Conservation (phyloP, 345 rosid genomes). For the Eucalyptus pauciflora region DNA sequence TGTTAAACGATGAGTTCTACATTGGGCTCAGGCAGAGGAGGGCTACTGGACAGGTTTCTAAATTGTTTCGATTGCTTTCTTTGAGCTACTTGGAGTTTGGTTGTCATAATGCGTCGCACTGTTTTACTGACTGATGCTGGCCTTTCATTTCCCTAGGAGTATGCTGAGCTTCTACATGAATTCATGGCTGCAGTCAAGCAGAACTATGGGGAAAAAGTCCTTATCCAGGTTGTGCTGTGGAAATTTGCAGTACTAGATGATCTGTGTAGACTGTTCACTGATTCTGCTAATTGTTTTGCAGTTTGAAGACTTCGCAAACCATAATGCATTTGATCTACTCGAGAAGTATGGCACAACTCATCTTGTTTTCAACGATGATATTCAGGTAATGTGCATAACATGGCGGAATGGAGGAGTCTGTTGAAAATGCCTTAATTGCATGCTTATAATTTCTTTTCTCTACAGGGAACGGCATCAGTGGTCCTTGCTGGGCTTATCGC, state of each 20-base stretch:
- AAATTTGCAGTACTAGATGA: neutral
- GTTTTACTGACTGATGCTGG: neutral
- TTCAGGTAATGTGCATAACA: conserved; percentile 51
- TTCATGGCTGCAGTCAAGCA: conserved; percentile 96
- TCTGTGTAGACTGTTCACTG: neutral
- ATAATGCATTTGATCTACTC: conserved; percentile 87
- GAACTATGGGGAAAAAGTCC: conserved; percentile 89
- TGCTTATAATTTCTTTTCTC: neutral
- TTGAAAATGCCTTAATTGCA: neutral
- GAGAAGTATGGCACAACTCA: conserved; percentile 86
- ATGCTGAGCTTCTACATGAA: conserved; percentile 83
- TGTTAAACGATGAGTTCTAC: conserved; percentile 88
- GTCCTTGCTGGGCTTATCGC: conserved; percentile 93
- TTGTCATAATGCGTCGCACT: neutral
- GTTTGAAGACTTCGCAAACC: conserved; percentile 99
- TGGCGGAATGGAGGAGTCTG: neutral
- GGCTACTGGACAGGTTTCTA: conserved; percentile 81
- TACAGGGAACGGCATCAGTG: conserved; percentile 97
- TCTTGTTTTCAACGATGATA: conserved; percentile 96
- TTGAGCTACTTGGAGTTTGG: neutral
- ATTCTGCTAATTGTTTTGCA: conserved; percentile 11
- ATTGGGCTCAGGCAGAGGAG: conserved; percentile 93
- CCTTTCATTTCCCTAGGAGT: conserved; percentile 40
- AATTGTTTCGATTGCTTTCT: neutral
- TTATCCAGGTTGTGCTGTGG: conserved; percentile 55